Evolutionary conservation across 345 rosid species (phyloP).

Genomic region (Eucalyptus pumila): DNA sequence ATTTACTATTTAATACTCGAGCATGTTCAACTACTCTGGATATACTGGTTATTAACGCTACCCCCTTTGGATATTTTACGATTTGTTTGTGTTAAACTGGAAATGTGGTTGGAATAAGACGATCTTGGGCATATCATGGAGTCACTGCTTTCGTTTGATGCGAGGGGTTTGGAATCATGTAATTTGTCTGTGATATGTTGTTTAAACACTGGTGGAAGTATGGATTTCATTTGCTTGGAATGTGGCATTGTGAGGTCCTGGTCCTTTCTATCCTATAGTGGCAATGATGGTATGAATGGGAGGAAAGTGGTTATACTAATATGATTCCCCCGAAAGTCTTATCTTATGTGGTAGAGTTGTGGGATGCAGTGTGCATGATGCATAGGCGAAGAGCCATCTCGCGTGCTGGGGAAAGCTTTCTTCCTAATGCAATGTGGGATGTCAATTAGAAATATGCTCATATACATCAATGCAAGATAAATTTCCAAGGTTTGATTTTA

Average conservation of each 20-base stretch:
- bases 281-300: background rate
- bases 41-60: fast-evolving
- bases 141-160: background rate
- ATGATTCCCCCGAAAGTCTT: background rate
- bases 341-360: background rate
- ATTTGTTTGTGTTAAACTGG: background rate
- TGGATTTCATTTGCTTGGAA: background rate
- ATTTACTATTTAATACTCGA: background rate
- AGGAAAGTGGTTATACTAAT: background rate
- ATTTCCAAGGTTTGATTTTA: background rate
- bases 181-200: background rate
- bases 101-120: background rate
- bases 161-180: background rate
- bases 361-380: background rate
- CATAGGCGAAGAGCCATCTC: background rate
- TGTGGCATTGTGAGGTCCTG: background rate
- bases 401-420: background rate
- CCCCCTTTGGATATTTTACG: background rate
- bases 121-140: background rate
- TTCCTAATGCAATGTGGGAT: background rate
- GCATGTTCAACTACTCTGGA: background rate
- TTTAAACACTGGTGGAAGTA: background rate
- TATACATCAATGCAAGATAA: background rate
- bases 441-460: background rate
- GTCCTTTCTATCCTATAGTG: background rate